Conservation (phyloP, 2,329 filamentous ascomycete genomes). For the Hypoxylon sp. region DNA sequence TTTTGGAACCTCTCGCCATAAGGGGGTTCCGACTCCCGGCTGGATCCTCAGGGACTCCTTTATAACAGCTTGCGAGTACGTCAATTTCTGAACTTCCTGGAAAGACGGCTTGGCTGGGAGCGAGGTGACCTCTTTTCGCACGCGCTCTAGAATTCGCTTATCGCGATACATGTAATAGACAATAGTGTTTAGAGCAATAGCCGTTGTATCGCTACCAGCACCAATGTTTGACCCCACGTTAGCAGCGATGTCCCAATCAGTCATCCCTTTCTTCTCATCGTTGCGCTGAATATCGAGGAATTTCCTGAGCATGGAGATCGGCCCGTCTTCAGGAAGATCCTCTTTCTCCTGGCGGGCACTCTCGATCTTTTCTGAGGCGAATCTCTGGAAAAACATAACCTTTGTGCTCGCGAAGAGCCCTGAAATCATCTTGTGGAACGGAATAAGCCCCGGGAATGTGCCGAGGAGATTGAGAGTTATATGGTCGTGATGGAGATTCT, state of each 20-base stretch:
- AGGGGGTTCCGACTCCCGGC: neutral
- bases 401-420: neutral
- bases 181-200: neutral
- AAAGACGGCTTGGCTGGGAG: neutral
- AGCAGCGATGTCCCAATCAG: neutral
- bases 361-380: neutral
- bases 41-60: neutral
- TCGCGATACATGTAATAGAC: neutral
- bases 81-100: neutral
- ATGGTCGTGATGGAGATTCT: neutral
- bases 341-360: neutral
- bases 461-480: neutral
- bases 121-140: neutral
- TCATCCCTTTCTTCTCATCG: neutral
- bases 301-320: neutral
- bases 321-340: neutral
- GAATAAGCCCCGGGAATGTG: neutral
- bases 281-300: neutral
- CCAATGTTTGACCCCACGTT: neutral
- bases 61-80: neutral
- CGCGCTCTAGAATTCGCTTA: neutral
- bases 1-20: neutral
- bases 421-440: neutral
- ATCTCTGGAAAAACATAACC: constrained; percentile 1
- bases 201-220: neutral